Conservation (phyloP, 1,139 yeast species). For the Lodderomyces pseudojiufengensis region DNA sequence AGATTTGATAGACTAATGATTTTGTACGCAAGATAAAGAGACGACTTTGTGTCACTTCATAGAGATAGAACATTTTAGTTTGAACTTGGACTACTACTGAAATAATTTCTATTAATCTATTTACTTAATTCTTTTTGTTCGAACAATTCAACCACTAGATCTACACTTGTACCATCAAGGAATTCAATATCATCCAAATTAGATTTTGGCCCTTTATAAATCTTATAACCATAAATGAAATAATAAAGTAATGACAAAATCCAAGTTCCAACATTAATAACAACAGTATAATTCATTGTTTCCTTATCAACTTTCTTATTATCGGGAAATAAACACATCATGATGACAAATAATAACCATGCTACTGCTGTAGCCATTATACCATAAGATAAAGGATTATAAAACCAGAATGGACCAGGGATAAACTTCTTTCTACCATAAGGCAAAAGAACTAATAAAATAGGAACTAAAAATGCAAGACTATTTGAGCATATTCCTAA, state of each 20-base stretch:
- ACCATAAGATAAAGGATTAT: slow-evolving; percentile 40
- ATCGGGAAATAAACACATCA: slow-evolving; percentile 40
- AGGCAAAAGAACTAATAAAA: slow-evolving; percentile 25
- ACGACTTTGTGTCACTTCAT: too few relatives aligned
- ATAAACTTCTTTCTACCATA: slow-evolving; percentile 42
- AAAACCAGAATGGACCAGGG: slow-evolving; percentile 66
- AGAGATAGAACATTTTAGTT: too few relatives aligned
- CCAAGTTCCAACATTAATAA: slow-evolving; percentile 37
- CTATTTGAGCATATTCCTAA: slow-evolving; percentile 46
- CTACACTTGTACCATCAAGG: too few relatives aligned
- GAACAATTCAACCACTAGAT: neutral
- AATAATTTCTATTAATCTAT: too few relatives aligned
- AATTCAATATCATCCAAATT: slow-evolving; percentile 19
- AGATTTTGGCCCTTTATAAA: slow-evolving; percentile 36
- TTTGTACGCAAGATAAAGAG: too few relatives aligned
- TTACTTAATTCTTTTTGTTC: too few relatives aligned
- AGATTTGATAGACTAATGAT: too few relatives aligned
- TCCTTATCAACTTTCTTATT: slow-evolving; percentile 22
- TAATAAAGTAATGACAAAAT: slow-evolving; percentile 25
- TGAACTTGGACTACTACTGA: too few relatives aligned
- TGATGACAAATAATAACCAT: slow-evolving; percentile 31
- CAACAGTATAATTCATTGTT: slow-evolving; percentile 37
- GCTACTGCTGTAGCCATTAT: slow-evolving; percentile 22
- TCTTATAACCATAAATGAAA: slow-evolving; percentile 26
- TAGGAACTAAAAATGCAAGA: slow-evolving; percentile 40